Conservation (phyloP, 163 green algal species). For the Scenedesmus sp. region DNA sequence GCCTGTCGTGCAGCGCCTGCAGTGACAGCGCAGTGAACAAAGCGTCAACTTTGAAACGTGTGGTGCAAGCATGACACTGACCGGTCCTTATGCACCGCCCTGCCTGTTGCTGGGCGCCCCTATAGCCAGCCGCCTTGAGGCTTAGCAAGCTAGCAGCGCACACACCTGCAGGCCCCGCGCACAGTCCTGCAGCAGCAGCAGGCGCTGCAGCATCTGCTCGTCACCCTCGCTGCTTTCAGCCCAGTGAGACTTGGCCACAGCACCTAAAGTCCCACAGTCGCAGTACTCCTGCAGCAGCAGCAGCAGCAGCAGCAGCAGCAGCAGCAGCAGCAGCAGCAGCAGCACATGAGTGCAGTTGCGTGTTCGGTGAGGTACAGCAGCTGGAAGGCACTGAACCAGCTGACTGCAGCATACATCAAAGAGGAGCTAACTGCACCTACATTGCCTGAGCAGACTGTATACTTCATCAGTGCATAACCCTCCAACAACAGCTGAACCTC, state of each 20-base stretch:
- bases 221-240: background rate
- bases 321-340: too few species aligned
- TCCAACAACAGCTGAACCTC: background rate
- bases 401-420: background rate
- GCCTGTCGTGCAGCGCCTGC: too few species aligned
- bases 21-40: too few species aligned
- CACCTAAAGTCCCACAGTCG: background rate
- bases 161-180: slow-evolving; percentile 2
- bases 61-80: too few species aligned
- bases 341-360: background rate
- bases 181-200: slow-evolving; percentile 30
- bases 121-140: too few species aligned
- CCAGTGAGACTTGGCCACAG: background rate
- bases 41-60: too few species aligned
- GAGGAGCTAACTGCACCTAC: background rate
- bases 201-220: slow-evolving; percentile 9
- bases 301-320: background rate
- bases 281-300: slow-evolving; percentile 26
- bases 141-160: too few species aligned
- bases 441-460: too few species aligned
- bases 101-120: too few species aligned
- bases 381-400: background rate
- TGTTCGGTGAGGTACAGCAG: background rate
- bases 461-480: too few species aligned
- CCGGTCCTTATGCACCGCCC: too few species aligned